Conservation (phyloP, 108 stramenopile genomes). For the Hondaea fermentalgiana region DNA sequence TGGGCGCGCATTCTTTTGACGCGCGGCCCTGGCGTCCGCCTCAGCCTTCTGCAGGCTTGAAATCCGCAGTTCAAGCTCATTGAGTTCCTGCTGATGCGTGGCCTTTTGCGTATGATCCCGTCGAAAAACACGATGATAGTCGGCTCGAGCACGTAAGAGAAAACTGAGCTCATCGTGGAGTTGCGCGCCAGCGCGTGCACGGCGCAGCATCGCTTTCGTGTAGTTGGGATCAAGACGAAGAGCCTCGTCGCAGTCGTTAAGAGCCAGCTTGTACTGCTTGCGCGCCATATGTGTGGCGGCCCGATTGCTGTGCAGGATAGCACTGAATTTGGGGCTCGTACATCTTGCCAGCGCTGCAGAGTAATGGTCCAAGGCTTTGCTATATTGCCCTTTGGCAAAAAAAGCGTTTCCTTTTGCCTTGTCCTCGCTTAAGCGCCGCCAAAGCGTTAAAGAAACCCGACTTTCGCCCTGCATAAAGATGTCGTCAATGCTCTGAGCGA, state of each 20-base stretch:
- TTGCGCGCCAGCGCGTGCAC: conserved; percentile 18
- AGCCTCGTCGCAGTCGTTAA: conserved; percentile 23
- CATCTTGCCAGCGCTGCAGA: background rate
- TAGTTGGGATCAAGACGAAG: conserved; percentile 6
- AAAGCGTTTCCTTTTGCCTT: background rate
- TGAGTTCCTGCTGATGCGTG: background rate
- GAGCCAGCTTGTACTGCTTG: background rate
- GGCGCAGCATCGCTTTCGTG: conserved; percentile 13
- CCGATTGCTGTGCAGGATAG: conserved; percentile 21
- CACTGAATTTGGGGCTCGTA: background rate
- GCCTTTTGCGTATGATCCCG: background rate
- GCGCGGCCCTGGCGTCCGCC: background rate
- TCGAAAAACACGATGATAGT: background rate
- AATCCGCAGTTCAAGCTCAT: background rate
- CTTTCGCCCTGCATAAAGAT: background rate
- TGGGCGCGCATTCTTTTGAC: background rate
- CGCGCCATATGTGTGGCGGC: conserved; percentile 18
- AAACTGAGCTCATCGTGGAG: background rate
- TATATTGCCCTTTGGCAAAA: background rate
- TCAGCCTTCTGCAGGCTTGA: background rate
- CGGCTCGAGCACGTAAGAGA: background rate
- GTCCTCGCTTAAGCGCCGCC: background rate
- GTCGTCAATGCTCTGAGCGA: background rate
- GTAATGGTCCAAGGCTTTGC: background rate
- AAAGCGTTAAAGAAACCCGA: background rate